Evolutionary conservation across 139 green algal genomes (phyloP), one percentile per base, ranked within the genome.

Genomic region (Spirogloea muscicola): DNA sequence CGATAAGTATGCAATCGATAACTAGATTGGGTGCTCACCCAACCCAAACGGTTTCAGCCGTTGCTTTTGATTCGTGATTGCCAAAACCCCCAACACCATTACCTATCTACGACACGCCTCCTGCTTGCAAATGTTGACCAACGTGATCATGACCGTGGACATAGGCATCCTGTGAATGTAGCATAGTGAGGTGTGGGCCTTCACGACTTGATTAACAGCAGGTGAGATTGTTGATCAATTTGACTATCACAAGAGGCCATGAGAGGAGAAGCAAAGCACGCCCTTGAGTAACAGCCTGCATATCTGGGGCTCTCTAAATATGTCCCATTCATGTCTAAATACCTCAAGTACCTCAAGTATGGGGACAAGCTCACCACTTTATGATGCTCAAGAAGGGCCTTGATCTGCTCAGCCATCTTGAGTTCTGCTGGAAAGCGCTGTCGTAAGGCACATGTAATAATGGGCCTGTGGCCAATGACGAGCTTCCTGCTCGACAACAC

Each of bases 131-230:
- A 18, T 80, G 72, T 37, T 80, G 72, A 10, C 21, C 72, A 21
- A 80, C 72, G 52, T 80, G 72, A 62, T 80, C 72, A 29, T 80
- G 72, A 1, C 72, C 72, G 33, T 36, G 18, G 18, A 80, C 37
- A 42, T 80, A 80, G 16, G 46, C 72, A 42, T 80, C 64, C 69
- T 77, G 69, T 18, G 46, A 31, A 7, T 48, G 21, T 37, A n/a
- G 60, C 18, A 39, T 34, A 25, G 31, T 21, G 57, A 10, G 55
- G 31, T 29, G 1, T 25, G 6, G 55, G 31, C n/a, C 39, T 6
- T 6, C 3, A 2, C 33, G 41, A 34, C 33, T 25, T 2, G n/a
- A 64, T 31, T 31, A 16, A 16, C 13, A 51, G 43, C 10, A 51
- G 43, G 51, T n/a, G n/a, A 31, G 25, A 21, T n/a, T 55, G 46